Conservation (phyloP, 345 rosid species). For the Hypericum perforatum region DNA sequence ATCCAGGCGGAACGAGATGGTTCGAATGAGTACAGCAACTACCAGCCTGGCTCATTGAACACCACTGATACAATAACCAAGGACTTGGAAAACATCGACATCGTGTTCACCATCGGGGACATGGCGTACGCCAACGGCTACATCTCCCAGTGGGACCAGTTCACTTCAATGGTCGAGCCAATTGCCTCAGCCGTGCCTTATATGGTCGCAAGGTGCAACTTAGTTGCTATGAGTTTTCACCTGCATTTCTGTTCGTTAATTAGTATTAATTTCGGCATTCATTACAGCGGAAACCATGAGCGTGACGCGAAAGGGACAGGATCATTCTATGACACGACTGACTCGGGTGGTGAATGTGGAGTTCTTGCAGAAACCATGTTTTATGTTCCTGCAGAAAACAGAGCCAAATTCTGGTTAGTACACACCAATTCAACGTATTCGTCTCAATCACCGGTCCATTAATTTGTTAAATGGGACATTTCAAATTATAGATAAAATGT, state of each 20-base stretch:
- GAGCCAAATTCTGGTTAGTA: slow-evolving; percentile 15
- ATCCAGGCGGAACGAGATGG: slow-evolving; percentile 42
- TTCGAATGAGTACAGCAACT: slow-evolving; percentile 31
- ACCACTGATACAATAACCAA: slow-evolving; percentile 31
- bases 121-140: slow-evolving; percentile 35
- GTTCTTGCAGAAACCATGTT: slow-evolving; percentile 61
- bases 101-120: slow-evolving; percentile 35
- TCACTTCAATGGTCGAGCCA: slow-evolving; percentile 34
- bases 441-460: no score
- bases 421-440: no score
- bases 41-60: slow-evolving; percentile 36
- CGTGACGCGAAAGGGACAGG: slow-evolving; percentile 30
- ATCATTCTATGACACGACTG: slow-evolving; percentile 34
- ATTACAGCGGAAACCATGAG: slow-evolving; percentile 31
- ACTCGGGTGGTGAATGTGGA: slow-evolving; percentile 68
- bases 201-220: slow-evolving; percentile 31
- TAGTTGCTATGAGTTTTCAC: no score
- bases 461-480: no score
- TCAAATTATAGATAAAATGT: no score
- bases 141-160: slow-evolving; percentile 41
- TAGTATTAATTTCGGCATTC: no score
- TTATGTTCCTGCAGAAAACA: slow-evolving; percentile 52
- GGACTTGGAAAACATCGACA: slow-evolving; percentile 22
- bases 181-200: slow-evolving; percentile 30
- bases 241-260: no score